Base-by-base conservation (phyloP, 176 grass and related monocot genomes). In the Saccharum spontaneum region DNA sequence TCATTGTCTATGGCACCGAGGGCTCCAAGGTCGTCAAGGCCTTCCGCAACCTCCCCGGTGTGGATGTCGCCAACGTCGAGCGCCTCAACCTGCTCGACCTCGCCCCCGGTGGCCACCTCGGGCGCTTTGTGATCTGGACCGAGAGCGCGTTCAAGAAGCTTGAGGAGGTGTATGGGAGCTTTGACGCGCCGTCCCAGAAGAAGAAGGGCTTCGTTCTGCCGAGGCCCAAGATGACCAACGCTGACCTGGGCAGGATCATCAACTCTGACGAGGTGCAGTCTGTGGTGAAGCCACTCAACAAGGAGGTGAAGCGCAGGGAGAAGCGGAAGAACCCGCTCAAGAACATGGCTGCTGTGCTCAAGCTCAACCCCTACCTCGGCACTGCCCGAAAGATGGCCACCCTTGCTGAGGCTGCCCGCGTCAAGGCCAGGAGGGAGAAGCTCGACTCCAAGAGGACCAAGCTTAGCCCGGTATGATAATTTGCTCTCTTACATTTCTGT, bases 101-200 rank as follows among this genome's bases (percentile, higher is more conserved):
- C 3, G 94, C 94, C 14, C 91, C 94, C 1, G 94, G 94, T 84
- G 94, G 91, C 28, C 91, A 97, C 45, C 73, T 97, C 3, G 94
- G 94, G 14, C 84, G 94, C 2, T 97, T 97, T 60, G 88, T 97
- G 52, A 91, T 97, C 75, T 97, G 94, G 94, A 97, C 94, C 48
- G 90, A 94, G 87, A 94, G 89, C 26, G 94, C 94, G 1, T 94
- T 97, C 64, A 92, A 97, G 85, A 97, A 97, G 89, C 85, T 97
- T 1, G 94, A 97, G 69, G 84, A 88, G 30, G 89, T 94, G 12
- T 97, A 86, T 16, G 94, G 94, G 8, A 85, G 83, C 85, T 90
- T 94, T 20, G 94, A 97, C 0, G 84, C 89, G 23, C 85, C 85
- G 0, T 92, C 94, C 0, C 87, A 83, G 87, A 97, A 94, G 91